phyloP scores from a whole-genome alignment of 2,329 filamentous ascomycete species.

The Torrubiellomyces zombiae region DNA sequence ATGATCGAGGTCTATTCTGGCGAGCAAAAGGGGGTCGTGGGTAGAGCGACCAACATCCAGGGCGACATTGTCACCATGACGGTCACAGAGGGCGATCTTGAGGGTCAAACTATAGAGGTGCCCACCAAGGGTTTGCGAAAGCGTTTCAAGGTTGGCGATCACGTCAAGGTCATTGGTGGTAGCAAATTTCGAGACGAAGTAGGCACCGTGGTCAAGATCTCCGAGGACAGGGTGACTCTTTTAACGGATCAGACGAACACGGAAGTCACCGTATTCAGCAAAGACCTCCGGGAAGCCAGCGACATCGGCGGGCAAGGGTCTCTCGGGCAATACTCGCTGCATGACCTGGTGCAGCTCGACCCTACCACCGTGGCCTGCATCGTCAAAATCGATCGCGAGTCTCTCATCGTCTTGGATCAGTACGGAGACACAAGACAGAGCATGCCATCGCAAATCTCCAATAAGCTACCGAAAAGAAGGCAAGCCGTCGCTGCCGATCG shows the following conservation, averaged over 20 bases:
- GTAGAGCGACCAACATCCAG: conserved; percentile 70
- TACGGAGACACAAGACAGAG: conserved; percentile 68
- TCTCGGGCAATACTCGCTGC: conserved; percentile 77
- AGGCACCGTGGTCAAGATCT: conserved; percentile 90
- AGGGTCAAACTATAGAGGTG: conserved; percentile 76
- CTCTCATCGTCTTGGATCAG: conserved; percentile 77
- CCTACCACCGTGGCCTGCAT: conserved; percentile 83
- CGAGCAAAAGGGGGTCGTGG: conserved; percentile 82
- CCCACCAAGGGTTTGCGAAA: conserved; percentile 86
- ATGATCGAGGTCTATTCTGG: conserved; percentile 93
- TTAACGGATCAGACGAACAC: conserved; percentile 83
- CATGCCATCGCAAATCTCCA: conserved; percentile 81
- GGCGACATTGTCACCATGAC: conserved; percentile 83
- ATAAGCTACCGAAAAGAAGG: conserved; percentile 69
- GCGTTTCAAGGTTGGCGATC: conserved; percentile 81
- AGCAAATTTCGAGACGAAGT: conserved; percentile 91
- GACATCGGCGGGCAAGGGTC: conserved; percentile 77
- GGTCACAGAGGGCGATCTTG: conserved; percentile 68
- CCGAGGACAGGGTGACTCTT: conserved; percentile 80
- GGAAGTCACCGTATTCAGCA: conserved; percentile 96
- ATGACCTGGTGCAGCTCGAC: conserved; percentile 89
- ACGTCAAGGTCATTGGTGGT: conserved; percentile 95
- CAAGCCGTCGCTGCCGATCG: conserved; percentile 82
- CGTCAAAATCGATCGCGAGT: conserved; percentile 89
- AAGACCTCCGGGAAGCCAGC: conserved; percentile 82